A percentile compares a stretch with the other conserved stretches of the same genome.
phyloP scores from a whole-genome alignment of 305 asterid species.

The Rubia occidens region DNA sequence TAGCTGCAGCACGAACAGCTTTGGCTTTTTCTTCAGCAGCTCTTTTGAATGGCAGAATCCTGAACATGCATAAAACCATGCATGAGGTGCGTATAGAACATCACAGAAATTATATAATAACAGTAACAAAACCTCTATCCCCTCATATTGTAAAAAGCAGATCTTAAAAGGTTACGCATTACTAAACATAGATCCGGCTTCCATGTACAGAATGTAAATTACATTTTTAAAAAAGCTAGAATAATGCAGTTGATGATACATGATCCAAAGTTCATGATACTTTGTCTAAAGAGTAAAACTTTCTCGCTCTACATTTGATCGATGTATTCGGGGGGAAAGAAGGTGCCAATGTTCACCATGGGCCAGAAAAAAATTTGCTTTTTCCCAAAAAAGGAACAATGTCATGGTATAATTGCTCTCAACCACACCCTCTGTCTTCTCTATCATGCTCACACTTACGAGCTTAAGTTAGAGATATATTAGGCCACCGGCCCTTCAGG shows the following conservation, averaged over 20 bases:
- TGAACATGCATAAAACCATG: constrained; percentile 28
- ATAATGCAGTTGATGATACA: neutral
- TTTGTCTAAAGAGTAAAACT: neutral
- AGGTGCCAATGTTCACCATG: neutral
- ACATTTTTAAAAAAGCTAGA: neutral
- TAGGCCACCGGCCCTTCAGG: neutral
- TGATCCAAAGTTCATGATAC: neutral
- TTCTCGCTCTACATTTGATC: neutral
- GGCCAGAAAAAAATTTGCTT: neutral
- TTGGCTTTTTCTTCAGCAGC: constrained; percentile 73
- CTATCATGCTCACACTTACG: neutral
- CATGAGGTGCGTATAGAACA: neutral
- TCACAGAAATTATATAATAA: neutral
- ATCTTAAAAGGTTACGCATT: neutral
- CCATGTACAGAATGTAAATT: neutral
- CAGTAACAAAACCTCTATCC: neutral
- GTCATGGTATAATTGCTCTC: neutral
- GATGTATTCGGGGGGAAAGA: neutral
- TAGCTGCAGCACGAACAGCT: constrained; percentile 63
- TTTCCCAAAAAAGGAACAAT: neutral
- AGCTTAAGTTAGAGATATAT: neutral
- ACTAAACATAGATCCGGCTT: neutral
- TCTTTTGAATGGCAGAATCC: constrained; percentile 63
- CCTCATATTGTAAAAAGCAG: neutral
- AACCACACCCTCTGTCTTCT: neutral